A percentile compares a stretch with the other conserved stretches of the same genome.
Conservation (phyloP, 140 eudicot species). For the Flaveria floridana region DNA sequence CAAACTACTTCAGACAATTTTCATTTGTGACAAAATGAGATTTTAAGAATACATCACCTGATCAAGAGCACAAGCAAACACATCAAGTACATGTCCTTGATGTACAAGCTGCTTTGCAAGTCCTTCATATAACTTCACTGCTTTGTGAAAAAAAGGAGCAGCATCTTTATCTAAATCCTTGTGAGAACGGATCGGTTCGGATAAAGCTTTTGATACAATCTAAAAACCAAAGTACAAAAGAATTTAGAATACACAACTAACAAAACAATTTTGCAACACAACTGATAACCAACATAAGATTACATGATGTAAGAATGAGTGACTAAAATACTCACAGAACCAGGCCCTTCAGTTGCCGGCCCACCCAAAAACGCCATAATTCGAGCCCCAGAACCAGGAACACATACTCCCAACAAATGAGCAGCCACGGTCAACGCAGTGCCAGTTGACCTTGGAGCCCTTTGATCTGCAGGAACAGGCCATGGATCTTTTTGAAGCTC, state of each 20-base stretch:
- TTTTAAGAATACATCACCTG: slow-evolving; percentile 51
- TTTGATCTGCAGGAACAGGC: slow-evolving; percentile 87
- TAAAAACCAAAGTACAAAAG: slow-evolving; percentile 32
- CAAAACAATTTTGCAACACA: background rate
- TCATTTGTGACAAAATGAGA: background rate
- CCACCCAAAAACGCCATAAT: slow-evolving; percentile 94
- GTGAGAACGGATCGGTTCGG: slow-evolving; percentile 96
- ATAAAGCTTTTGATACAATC: slow-evolving; percentile 82
- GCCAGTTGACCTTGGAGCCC: slow-evolving; percentile 90
- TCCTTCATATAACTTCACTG: slow-evolving; percentile 90
- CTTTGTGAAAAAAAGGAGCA: slow-evolving; percentile 80
- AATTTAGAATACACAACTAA: background rate
- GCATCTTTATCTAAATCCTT: slow-evolving; percentile 96
- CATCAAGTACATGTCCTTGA: slow-evolving; percentile 97
- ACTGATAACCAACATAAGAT: background rate
- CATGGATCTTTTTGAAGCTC: slow-evolving; percentile 99
- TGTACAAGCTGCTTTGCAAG: slow-evolving; percentile 88
- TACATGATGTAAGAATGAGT: slow-evolving; percentile 16
- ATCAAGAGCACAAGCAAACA: slow-evolving; percentile 96
- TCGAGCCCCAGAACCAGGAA: slow-evolving; percentile 93
- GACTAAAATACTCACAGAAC: slow-evolving; percentile 68
- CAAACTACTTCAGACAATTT: background rate
- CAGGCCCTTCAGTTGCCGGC: slow-evolving; percentile 97
- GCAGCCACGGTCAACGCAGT: slow-evolving; percentile 85
- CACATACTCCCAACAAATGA: slow-evolving; percentile 82